Base-by-base conservation (phyloP, 164 flowering plant species). In the Hamamelis virginiana region DNA sequence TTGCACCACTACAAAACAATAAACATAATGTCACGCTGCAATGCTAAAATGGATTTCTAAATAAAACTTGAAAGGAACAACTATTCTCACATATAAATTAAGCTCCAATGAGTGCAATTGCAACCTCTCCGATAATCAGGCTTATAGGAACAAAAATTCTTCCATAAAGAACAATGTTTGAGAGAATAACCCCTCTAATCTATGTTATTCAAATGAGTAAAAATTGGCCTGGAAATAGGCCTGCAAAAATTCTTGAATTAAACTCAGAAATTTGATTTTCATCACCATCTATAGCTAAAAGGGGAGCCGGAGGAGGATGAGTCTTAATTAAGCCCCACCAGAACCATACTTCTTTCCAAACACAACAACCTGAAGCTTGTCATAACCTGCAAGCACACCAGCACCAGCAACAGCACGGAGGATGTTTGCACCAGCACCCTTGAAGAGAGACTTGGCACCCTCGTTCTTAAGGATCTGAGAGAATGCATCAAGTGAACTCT, bases 351-450 rank as follows among this genome's bases (percentile, higher is more conserved):
- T 85, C 91, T 87, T 87, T 59, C 91, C 91, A 15, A 87, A 70
- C n/a, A 87, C 82, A 51, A 87, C 44, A 45, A 87, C 43, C 86
- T 87, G 91, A 45, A 87, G 85, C 84, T 87, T 83, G 84, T 87
- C 91, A 18, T 87, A 87, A 69, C 91, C 89, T 0, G 91, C 82
- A 27, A 87, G 86, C 80, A 87, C 91, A 80, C 91, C 91, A 72
- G 91, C 91, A 68, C 91, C 91, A 14, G 91, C 91, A 79, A 87
- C 70, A 14, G 91, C 91, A 66, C 91, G 83, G n/a, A 87, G 89
- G 68, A 87, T 81, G 79, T 87, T 87, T 0, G 91, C 91, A 75
- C 89, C 91, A 58, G 89, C 91, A 64, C 91, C 91, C 80, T 87
- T 87, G 79, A 87, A 87, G 62, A 87, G 77, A 62, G 91, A 87